phyloP scores from a whole-genome alignment of 2,329 filamentous ascomycete genomes.

The Talaromyces verruculosus region DNA sequence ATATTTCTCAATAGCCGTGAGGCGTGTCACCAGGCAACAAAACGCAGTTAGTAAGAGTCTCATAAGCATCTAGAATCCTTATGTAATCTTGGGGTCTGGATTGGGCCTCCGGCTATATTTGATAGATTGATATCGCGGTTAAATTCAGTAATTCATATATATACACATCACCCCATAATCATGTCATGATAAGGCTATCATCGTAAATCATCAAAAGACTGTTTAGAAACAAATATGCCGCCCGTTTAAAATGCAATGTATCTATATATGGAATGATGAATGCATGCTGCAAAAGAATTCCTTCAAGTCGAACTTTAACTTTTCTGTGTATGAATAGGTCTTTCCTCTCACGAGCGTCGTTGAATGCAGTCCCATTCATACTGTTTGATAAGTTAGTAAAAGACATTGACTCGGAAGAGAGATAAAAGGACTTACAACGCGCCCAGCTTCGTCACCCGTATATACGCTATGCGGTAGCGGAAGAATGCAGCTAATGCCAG shows the following conservation, averaged over 20 bases:
- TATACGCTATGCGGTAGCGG: constrained; percentile 83
- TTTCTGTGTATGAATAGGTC: background rate
- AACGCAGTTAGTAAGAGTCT: constrained; percentile 5
- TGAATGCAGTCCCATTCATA: constrained; percentile 61
- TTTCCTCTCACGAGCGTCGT: constrained; percentile 38
- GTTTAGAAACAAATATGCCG: background rate
- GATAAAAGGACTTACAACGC: constrained; percentile 65
- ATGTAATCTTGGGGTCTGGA: background rate
- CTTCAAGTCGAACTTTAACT: background rate
- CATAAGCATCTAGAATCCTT: constrained; percentile 14
- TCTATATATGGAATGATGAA: background rate
- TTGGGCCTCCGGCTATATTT: background rate
- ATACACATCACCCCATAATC: background rate
- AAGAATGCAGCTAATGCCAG: constrained; percentile 80
- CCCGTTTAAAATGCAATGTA: background rate
- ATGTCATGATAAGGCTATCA: constrained; percentile 3
- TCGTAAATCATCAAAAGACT: background rate
- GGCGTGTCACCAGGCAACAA: constrained; percentile 2
- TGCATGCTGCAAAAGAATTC: background rate
- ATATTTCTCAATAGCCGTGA: constrained; percentile 4
- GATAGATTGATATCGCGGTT: background rate
- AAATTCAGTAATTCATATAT: background rate
- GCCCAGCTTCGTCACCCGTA: constrained; percentile 89
- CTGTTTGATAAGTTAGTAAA: constrained; percentile 32
- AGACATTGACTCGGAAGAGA: background rate